These are phyloP conservation scores for Termitomyces sp. DNA, from an alignment of 768 basidiomycete genomes.

Conservation along the genomic window DNA sequence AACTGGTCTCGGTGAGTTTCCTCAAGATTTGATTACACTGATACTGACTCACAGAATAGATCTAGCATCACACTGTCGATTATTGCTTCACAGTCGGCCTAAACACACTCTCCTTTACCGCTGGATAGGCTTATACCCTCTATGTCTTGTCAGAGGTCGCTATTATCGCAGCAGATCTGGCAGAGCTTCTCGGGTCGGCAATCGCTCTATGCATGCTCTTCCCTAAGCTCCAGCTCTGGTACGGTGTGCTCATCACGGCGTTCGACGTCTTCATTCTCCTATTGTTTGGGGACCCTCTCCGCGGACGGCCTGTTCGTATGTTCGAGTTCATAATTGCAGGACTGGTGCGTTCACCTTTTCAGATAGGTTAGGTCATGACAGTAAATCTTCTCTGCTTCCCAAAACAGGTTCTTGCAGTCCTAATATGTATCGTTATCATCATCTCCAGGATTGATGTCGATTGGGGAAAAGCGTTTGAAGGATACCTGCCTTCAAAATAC, in stretches of 20 bases:
- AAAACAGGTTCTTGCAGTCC: slow-evolving; percentile 56
- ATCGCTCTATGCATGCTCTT: slow-evolving; percentile 76
- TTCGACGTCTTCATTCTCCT: slow-evolving; percentile 68
- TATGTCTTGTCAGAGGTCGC: slow-evolving; percentile 63
- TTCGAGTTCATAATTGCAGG: slow-evolving; percentile 43
- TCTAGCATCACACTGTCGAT: slow-evolving; percentile 52
- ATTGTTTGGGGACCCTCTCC: slow-evolving; percentile 63
- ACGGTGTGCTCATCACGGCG: slow-evolving; percentile 62
- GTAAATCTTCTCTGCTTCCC: neutral
- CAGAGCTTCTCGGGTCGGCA: slow-evolving; percentile 77
- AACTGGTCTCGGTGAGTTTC: slow-evolving; percentile 62
- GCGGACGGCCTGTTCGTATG: slow-evolving; percentile 56
- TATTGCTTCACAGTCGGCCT: slow-evolving; percentile 60
- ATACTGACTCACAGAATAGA: slow-evolving; percentile 24
- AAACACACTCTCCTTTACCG: slow-evolving; percentile 51
- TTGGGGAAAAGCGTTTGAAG: slow-evolving; percentile 65
- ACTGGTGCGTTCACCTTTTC: slow-evolving; percentile 38
- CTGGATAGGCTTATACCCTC: slow-evolving; percentile 55
- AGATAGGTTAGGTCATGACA: neutral
- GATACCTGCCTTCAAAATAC: slow-evolving; percentile 62
- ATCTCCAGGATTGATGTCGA: slow-evolving; percentile 64
- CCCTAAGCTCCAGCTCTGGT: slow-evolving; percentile 63
- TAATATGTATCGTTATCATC: slow-evolving; percentile 75
- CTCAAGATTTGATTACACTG: neutral
- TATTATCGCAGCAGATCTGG: slow-evolving; percentile 73